Evolutionary conservation across 306 rosid genomes (phyloP).

Genomic region (Biancaea sappan): DNA sequence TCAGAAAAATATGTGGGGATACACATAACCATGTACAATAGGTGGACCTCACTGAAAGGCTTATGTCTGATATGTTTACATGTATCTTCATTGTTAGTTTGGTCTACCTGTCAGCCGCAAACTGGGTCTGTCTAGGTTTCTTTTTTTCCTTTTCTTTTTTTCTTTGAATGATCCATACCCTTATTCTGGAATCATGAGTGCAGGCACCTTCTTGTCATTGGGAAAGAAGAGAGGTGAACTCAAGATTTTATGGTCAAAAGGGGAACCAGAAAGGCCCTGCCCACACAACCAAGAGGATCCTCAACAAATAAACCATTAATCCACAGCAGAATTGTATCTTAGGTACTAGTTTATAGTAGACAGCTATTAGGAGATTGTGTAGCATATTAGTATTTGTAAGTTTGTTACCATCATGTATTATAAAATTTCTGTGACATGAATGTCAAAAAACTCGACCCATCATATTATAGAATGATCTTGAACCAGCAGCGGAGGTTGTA

Average conservation of each 20-base stretch:
- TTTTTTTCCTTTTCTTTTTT: no score
- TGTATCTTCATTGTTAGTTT: no score
- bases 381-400: slow-evolving; percentile 43
- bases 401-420: slow-evolving; percentile 27
- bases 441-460: slow-evolving; percentile 5
- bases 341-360: slow-evolving; percentile 41
- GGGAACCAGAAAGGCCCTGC: slow-evolving; percentile 86
- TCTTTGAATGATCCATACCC: no score
- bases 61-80: no score
- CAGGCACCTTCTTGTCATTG: slow-evolving; percentile 89
- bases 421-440: background rate
- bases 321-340: slow-evolving; percentile 30
- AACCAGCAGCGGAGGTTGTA: slow-evolving; percentile 25
- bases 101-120: no score
- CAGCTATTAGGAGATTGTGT: slow-evolving; percentile 45
- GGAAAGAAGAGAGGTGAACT: slow-evolving; percentile 95
- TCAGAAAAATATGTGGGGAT: no score
- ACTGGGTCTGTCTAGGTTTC: no score
- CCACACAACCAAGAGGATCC: slow-evolving; percentile 69
- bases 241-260: slow-evolving; percentile 86
- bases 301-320: slow-evolving; percentile 49
- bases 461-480: slow-evolving; percentile 18
- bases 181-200: slow-evolving; percentile 32
- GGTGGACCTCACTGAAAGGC: no score
- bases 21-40: no score